phyloP scores from a whole-genome alignment of 2,329 filamentous ascomycete genomes.

The Colletotrichum orbiculare region DNA sequence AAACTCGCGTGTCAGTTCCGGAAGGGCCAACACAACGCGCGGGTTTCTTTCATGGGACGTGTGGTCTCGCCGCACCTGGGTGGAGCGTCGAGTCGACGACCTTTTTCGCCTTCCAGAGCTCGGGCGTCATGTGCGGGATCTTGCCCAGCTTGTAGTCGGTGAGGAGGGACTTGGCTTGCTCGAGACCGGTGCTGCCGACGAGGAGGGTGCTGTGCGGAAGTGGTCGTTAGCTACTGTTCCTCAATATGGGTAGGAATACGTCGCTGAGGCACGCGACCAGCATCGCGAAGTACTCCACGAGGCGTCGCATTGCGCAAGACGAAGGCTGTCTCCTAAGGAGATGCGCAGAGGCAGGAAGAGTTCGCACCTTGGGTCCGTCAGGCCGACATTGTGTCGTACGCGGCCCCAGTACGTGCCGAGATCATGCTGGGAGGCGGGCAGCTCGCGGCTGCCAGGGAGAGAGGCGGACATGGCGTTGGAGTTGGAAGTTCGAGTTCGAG shows the following conservation, averaged over 20 bases:
- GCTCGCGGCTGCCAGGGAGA: conserved; percentile 76
- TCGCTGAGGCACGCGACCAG: background rate
- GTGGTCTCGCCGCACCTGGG: conserved; percentile 72
- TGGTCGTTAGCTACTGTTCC: conserved; percentile 11
- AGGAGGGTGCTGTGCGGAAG: conserved; percentile 77
- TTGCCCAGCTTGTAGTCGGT: conserved; percentile 88
- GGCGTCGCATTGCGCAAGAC: too few species aligned
- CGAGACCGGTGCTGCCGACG: conserved; percentile 80
- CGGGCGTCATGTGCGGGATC: conserved; percentile 82
- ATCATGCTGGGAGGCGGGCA: conserved; percentile 93
- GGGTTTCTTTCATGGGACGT: background rate
- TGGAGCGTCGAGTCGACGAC: conserved; percentile 96
- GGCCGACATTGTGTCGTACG: conserved; percentile 86
- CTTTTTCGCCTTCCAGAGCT: conserved; percentile 96
- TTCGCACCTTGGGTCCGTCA: conserved; percentile 94
- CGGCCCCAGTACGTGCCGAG: conserved; percentile 94
- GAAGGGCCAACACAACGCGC: background rate
- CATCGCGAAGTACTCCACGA: background rate
- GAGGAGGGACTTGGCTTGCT: conserved; percentile 85
- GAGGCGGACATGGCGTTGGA: conserved; percentile 69
- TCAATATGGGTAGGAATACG: background rate
- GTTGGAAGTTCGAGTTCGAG: background rate
- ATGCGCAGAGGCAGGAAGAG: conserved; percentile 3
- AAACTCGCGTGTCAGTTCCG: conserved; percentile 29
- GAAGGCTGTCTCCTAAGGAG: background rate